Conservation (phyloP, 2,329 filamentous ascomycete species). For the Graphilbum sp. region DNA sequence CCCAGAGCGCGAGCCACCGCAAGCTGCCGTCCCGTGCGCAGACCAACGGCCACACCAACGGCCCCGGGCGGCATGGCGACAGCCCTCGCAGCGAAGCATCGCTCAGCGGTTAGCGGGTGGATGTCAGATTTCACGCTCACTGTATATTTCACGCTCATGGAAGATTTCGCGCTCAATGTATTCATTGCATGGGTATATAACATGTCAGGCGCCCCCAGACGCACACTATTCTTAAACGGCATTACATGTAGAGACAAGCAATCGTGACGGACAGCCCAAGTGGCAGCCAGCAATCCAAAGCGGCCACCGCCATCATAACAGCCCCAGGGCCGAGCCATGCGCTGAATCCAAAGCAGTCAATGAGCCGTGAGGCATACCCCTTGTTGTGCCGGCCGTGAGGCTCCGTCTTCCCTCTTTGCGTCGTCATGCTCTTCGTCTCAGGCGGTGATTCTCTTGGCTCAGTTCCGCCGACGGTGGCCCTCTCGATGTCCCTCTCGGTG, state of each 20-base stretch:
- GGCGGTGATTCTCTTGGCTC: too few species aligned
- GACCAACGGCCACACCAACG: not conserved
- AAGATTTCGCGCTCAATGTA: too few species aligned
- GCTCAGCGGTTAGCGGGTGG: not conserved
- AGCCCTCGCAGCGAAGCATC: not conserved
- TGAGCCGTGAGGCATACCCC: slow-evolving; percentile 16
- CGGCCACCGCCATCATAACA: not conserved
- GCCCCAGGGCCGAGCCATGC: too few species aligned
- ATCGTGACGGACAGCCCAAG: too few species aligned
- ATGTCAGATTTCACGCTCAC: too few species aligned
- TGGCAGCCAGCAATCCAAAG: too few species aligned
- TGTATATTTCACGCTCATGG: too few species aligned
- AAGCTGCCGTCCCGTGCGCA: too few species aligned
- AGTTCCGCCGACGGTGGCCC: not conserved
- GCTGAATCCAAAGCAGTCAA: not conserved
- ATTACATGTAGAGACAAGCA: too few species aligned
- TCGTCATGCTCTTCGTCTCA: slow-evolving; percentile 1
- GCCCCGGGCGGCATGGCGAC: not conserved
- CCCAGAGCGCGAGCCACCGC: not conserved
- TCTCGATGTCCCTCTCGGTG: slow-evolving; percentile 2
- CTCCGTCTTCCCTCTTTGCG: slow-evolving; percentile 8
- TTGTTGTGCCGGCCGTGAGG: slow-evolving; percentile 17
- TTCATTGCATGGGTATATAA: too few species aligned
- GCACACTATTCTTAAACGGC: too few species aligned
- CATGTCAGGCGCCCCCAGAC: too few species aligned